Conservation (phyloP, 148 eudicot species). For the Rheum nobile region DNA sequence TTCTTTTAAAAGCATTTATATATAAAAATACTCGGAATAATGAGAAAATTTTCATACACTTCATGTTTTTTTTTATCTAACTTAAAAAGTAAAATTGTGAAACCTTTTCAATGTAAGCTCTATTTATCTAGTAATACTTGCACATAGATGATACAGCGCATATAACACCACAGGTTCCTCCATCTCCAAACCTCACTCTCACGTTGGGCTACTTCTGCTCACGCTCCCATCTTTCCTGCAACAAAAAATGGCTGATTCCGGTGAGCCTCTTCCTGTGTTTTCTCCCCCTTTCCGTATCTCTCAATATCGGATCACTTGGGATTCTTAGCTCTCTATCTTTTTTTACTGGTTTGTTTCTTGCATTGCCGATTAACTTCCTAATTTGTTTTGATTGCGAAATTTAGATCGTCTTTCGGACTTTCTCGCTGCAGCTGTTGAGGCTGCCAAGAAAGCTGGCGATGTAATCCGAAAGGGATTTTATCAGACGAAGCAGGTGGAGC, state of each 20-base stretch:
- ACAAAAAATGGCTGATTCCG: neutral
- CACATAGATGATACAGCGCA: neutral
- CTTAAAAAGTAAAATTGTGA: too few relatives aligned
- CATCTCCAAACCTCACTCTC: too few relatives aligned
- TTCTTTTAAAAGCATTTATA: too few relatives aligned
- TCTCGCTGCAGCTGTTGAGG: conserved; percentile 33
- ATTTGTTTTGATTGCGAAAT: neutral
- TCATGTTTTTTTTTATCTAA: too few relatives aligned
- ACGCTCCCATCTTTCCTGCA: neutral
- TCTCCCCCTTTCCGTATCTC: too few relatives aligned
- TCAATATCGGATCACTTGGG: too few relatives aligned
- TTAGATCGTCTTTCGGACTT: conserved; percentile 22
- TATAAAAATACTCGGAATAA: too few relatives aligned
- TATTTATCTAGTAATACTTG: too few relatives aligned
- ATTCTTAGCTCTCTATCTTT: neutral
- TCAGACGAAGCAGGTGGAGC: conserved; percentile 72
- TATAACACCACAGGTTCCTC: neutral
- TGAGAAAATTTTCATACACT: too few relatives aligned
- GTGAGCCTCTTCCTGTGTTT: neutral
- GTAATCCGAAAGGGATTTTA: conserved; percentile 60
- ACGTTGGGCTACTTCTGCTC: too few relatives aligned
- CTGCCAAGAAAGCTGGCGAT: conserved; percentile 47
- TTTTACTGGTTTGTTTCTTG: neutral
- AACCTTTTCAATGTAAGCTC: too few relatives aligned
- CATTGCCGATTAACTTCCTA: neutral